These are phyloP conservation scores for Sporothrix luriei DNA, from an alignment of 2,329 filamentous ascomycete genomes.

Conservation along the genomic window DNA sequence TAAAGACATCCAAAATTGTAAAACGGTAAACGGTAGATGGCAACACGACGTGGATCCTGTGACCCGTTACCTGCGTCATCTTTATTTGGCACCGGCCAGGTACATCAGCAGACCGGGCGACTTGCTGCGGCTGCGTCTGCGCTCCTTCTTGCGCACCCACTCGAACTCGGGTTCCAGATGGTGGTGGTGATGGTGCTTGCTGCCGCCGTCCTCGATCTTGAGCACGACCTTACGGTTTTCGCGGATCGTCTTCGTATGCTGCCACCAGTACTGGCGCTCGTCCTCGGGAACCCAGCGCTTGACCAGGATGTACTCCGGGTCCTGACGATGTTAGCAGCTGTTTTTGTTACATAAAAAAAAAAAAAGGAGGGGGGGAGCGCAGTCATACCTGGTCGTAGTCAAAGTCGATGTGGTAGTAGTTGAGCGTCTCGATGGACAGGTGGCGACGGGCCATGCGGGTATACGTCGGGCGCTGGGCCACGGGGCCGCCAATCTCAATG, in stretches of 20 bases:
- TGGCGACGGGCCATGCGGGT: constrained; percentile 65
- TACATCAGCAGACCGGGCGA: constrained; percentile 61
- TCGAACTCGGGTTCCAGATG: constrained; percentile 52
- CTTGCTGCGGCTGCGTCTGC: constrained; percentile 59
- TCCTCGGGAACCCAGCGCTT: constrained; percentile 70
- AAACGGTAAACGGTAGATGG: not conserved
- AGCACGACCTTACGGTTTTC: constrained; percentile 56
- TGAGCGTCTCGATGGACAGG: constrained; percentile 64
- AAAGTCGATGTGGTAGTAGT: constrained; percentile 59
- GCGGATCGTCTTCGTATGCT: constrained; percentile 68
- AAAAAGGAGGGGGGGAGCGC: too few relatives aligned
- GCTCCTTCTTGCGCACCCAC: constrained; percentile 62
- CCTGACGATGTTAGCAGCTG: constrained; percentile 44
- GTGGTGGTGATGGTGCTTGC: constrained; percentile 46
- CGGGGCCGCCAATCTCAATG: constrained; percentile 31
- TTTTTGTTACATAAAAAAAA: constrained; percentile 36
- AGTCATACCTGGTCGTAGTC: constrained; percentile 58
- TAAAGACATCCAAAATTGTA: not conserved
- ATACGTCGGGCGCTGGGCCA: constrained; percentile 51
- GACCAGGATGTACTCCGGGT: constrained; percentile 71
- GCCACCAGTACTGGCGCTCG: constrained; percentile 72
- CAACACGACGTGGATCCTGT: not conserved
- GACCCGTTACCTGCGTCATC: not conserved
- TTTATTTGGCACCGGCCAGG: constrained; percentile 51
- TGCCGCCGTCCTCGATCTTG: constrained; percentile 51